Conservation (phyloP, 179 eudicot genomes). For the Vitellaria paradoxa region DNA sequence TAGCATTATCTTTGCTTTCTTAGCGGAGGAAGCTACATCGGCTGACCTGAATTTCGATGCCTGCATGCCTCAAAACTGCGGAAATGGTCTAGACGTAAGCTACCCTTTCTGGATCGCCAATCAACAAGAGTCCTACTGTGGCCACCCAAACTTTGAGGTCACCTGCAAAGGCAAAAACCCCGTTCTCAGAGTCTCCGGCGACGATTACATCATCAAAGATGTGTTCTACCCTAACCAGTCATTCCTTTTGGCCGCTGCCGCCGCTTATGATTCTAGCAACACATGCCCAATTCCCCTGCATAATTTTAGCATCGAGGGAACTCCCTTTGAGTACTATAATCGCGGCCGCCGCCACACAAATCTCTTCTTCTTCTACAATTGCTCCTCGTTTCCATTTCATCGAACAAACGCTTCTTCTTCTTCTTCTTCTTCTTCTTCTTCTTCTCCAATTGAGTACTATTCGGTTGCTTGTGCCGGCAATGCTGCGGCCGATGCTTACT, state of each 20-base stretch:
- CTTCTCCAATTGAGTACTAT: neutral
- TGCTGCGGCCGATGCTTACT: conserved; percentile 3
- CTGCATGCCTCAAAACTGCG: conserved; percentile 15
- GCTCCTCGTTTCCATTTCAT: conserved; percentile 22
- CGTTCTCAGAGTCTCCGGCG: conserved; percentile 24
- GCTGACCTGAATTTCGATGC: neutral
- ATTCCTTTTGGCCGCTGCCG: conserved; percentile 21
- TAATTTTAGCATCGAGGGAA: conserved; percentile 33
- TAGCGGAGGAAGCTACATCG: too few species aligned
- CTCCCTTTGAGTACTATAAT: conserved; percentile 18
- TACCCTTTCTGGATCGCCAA: conserved; percentile 46
- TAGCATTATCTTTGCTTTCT: conserved; percentile 11
- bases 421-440: too few species aligned
- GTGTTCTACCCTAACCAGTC: conserved; percentile 31
- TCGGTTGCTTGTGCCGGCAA: conserved; percentile 22
- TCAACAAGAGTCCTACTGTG: conserved; percentile 36
- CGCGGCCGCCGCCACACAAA: conserved; percentile 20
- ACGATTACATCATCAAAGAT: conserved; percentile 32
- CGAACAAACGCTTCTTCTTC: neutral
- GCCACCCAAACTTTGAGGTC: conserved; percentile 32
- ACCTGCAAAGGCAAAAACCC: conserved; percentile 33
- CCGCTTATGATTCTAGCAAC: conserved; percentile 19
- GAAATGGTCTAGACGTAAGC: conserved; percentile 30
- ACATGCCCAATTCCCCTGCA: conserved; percentile 41
- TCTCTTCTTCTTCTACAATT: conserved; percentile 40